Base-by-base conservation (phyloP, 2,329 filamentous ascomycete genomes). In the Metarhizium sp. region DNA sequence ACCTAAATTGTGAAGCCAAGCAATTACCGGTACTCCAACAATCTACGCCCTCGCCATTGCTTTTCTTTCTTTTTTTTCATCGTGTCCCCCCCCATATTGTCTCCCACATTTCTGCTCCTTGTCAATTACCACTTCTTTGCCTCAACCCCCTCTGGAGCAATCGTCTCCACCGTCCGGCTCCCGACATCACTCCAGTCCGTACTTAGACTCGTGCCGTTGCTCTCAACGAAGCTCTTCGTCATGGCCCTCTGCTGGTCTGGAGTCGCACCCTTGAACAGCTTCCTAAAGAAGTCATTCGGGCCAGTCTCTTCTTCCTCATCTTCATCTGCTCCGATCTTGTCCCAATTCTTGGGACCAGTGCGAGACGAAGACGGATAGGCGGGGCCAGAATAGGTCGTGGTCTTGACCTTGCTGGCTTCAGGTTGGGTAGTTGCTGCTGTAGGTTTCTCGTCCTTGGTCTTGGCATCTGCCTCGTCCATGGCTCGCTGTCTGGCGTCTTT, bases 141-240 rank as follows among this genome's bases (percentile, higher is more conserved):
- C 69, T 88, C 84, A 63, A 90, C 84, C 0, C 90, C 90, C 50
- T 91, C 86, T 0, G 90, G 90, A 8, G 90, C 87, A 40, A 76
- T 71, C 0, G 85, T 88, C 67, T 89, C 82, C 30, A 96, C 87
- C 29, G 74, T 86, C 18, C 82, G 83, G 59, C 78, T 80, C 52
- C 82, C 81, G 20, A 96, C 92, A 59, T 95, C 88, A 10, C 75
- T 72, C 94, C 94, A 99, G 68, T 92, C 90, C 0, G 94, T 99
- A 70, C 90, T 96, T 51, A 99, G 74, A 2, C 88, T 82, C 0
- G 94, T 99, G 4, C 94, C 94, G 62, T 95, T 94, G 70, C 92
- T 96, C 77, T 99, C 92, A 14, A 84, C 79, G 66, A 90, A 97
- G 67, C 90, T 95, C 81, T 99, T 99, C 84, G 95, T 90, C 94